Evolutionary conservation across 73 alveolate species (phyloP).

Genomic region (Paramecium sexaurelia): DNA sequence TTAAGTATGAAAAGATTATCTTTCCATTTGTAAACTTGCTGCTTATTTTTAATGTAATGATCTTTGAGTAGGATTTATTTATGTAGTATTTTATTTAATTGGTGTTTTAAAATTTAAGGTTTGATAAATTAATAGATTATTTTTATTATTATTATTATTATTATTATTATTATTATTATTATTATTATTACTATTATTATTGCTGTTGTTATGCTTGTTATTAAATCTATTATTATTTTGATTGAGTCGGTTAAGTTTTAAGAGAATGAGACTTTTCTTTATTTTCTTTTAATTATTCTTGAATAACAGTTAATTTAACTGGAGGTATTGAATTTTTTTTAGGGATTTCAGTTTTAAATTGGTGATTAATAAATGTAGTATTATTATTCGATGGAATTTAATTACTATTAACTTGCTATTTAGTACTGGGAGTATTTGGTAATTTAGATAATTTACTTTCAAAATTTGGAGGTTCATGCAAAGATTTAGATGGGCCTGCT

Average conservation of each 20-base stretch:
- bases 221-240: not conserved
- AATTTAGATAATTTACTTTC: not conserved
- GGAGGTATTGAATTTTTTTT: conserved; percentile 1
- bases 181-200: not conserved
- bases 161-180: not conserved
- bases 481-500: conserved; percentile 19
- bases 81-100: not conserved
- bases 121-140: not conserved
- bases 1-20: conserved; percentile 14
- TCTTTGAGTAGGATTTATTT: not conserved
- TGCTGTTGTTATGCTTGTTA: not conserved
- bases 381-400: not conserved
- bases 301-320: not conserved
- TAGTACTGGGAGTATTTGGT: conserved; percentile 22
- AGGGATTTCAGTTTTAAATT: not conserved
- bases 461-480: conserved; percentile 1
- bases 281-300: not conserved
- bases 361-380: not conserved
- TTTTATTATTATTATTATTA: not conserved
- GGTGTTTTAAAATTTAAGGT: not conserved
- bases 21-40: not conserved
- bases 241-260: not conserved
- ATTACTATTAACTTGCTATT: not conserved
- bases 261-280: conserved; percentile 27
- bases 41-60: not conserved